Evolutionary conservation across 306 rosid species (phyloP), one percentile per base, ranked within the genome.

Genomic region (Urtica urens): DNA sequence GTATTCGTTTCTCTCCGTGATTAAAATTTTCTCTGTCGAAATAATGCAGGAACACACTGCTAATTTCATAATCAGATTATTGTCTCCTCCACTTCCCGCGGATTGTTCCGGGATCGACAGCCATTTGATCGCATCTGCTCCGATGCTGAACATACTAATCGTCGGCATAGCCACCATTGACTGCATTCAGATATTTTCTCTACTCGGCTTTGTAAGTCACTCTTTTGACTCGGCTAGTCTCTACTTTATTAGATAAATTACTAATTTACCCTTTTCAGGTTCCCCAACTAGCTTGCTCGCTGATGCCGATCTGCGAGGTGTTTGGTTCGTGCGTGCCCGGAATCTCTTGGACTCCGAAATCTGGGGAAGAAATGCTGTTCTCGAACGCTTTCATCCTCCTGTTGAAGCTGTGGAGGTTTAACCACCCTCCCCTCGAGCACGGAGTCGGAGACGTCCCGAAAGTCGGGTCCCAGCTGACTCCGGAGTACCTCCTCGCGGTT

Each of bases 221-320:
- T 31, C 43, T 17, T 34, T 31, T 14, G 22, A 23, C 20, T 50
- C 54, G 13, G 23, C 0, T 64, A 23, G 26, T 56, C 13, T 44
- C 44, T 31, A 59, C 35, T 49, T 68, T 38, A 6, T 21, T 23
- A 18, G 65, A 42, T 64, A n/a, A n/a, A n/a, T n/a, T n/a, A n/a
- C n/a, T n/a, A n/a, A n/a, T n/a, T n/a, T n/a, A n/a, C n/a, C n/a
- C 49, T 63, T 63, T 38, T 42, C 68, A 92, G 99, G 93, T 79
- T 56, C 99, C 99, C 24, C 99, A 85, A 63, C 99, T 90, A 45
- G 96, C 94, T 15, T 85, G 96, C 69, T 82, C 94, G 14, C 62
- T 90, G 75, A 90, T 90, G 99, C 95, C 99, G 37, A 85, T 90
- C 62, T 90, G 99, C 60, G 99, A 90, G 75, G 93, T 90, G 60